Evolutionary conservation across 371 early-diverging fungal genomes (phyloP), one percentile per base, ranked within the genome.

Genomic region (Rhizopus arrhizus): DNA sequence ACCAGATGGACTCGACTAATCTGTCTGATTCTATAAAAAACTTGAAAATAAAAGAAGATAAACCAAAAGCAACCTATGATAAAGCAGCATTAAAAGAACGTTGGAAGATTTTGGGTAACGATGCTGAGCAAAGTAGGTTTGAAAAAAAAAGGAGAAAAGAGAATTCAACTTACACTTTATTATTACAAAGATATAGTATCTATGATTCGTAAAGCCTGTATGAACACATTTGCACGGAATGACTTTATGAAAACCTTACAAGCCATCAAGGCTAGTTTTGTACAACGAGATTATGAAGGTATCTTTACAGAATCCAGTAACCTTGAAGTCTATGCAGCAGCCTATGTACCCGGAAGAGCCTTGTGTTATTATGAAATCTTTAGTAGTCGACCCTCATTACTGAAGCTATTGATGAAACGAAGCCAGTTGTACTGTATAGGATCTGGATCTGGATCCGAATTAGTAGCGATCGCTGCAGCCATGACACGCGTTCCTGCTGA

Each of bases 371-470:
- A 84, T 62, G 82, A 88, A 58, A 71, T 94, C 16, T 90, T 95
- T 59, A 67, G 22, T 22, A 22, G 70, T 45, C 73, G 81, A 35
- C 77, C 84, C 1, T 77, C 83, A 40, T 57, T 93, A 29, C 59
- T 79, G 38, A 70, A 66, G 31, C 68, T 88, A 0, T 64, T 90
- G 35, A 64, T 68, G 1, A 63, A 64, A 4, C 62, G 62, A 3
- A 81, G 75, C 22, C 58, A 50, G 10, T 74, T 92, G 5, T 77
- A 80, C 41, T 87, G 89, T 35, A 75, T 94, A 38, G 96, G 96
- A 10, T 89, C 93, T 2, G 96, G 96, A 0, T 85, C 90, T 3
- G 95, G 95, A 22, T 92, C 92, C 40, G 96, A 96, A 71, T 65
- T 95, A 42, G 80, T 90, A 5, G 93, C 91, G 2, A 80, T 96